Evolutionary conservation across 2,329 filamentous ascomycete genomes (phyloP).

Genomic region (Diplodia seriata): DNA sequence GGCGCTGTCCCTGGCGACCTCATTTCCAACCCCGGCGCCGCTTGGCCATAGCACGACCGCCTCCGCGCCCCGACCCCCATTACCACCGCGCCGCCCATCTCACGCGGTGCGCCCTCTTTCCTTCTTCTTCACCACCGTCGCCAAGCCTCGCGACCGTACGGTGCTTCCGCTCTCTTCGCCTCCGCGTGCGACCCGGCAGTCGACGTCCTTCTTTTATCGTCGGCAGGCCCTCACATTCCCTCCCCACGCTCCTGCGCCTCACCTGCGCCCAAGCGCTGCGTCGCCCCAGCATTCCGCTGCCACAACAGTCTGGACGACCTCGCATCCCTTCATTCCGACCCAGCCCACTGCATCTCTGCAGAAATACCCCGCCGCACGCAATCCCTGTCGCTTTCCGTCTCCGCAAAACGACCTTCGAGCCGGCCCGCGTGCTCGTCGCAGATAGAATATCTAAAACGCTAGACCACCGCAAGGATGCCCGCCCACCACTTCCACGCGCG

Average conservation of each 20-base stretch:
- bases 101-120: constrained; percentile 1
- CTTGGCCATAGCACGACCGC: constrained; percentile 11
- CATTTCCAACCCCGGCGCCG: constrained; percentile 20
- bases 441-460: constrained; percentile 9
- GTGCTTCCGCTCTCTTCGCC: constrained; percentile 29
- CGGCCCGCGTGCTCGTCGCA: constrained; percentile 13
- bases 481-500: constrained; percentile 29
- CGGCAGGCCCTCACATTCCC: constrained; percentile 31
- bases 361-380: neutral
- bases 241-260: constrained; percentile 3
- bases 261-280: constrained; percentile 6
- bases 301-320: constrained; percentile 9
- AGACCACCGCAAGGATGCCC: constrained; percentile 23
- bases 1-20: constrained; percentile 9
- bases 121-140: constrained; percentile 30
- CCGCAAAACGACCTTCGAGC: constrained; percentile 11
- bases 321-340: constrained; percentile 25
- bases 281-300: constrained; percentile 18
- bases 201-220: constrained; percentile 38
- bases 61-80: constrained; percentile 16
- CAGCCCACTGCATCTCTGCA: constrained; percentile 3
- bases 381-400: constrained; percentile 26
- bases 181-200: constrained; percentile 33
- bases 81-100: constrained; percentile 10
- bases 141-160: constrained; percentile 28